These are phyloP conservation scores for Xylariales sp. DNA, from an alignment of 2,329 filamentous ascomycete genomes.

Conservation along the genomic window DNA sequence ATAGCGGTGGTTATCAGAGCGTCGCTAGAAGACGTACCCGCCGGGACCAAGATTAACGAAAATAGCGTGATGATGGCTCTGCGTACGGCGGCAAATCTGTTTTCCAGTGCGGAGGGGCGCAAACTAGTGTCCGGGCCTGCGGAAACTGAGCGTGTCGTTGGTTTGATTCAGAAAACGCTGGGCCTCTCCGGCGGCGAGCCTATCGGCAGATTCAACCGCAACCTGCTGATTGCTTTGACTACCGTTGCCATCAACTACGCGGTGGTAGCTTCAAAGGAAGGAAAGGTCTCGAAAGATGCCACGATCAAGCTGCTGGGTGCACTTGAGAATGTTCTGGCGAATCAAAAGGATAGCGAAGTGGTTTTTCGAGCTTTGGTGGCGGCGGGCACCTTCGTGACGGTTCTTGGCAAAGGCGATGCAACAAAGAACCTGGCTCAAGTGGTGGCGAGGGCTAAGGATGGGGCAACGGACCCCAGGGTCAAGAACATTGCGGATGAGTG, in stretches of 20 bases:
- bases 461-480: slow-evolving; percentile 41
- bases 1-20: slow-evolving; percentile 47
- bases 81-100: slow-evolving; percentile 79
- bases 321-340: slow-evolving; percentile 57
- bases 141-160: slow-evolving; percentile 52
- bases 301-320: slow-evolving; percentile 53
- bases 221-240: slow-evolving; percentile 75
- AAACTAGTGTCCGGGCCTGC: slow-evolving; percentile 55
- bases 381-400: slow-evolving; percentile 68
- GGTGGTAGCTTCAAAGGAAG: slow-evolving; percentile 57
- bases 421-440: slow-evolving; percentile 37
- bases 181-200: slow-evolving; percentile 42
- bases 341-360: slow-evolving; percentile 73
- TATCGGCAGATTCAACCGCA: slow-evolving; percentile 62
- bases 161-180: slow-evolving; percentile 59
- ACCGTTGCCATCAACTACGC: slow-evolving; percentile 83
- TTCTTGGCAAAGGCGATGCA: slow-evolving; percentile 46
- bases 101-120: slow-evolving; percentile 69
- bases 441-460: slow-evolving; percentile 38
- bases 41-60: slow-evolving; percentile 55
- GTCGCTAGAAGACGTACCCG: slow-evolving; percentile 40
- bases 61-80: slow-evolving; percentile 88
- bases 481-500: slow-evolving; percentile 44
- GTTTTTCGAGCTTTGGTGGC: slow-evolving; percentile 80
- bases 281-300: slow-evolving; percentile 30